phyloP scores from a whole-genome alignment of 805 yeast genomes.

The Metschnikowia picachoensis region DNA sequence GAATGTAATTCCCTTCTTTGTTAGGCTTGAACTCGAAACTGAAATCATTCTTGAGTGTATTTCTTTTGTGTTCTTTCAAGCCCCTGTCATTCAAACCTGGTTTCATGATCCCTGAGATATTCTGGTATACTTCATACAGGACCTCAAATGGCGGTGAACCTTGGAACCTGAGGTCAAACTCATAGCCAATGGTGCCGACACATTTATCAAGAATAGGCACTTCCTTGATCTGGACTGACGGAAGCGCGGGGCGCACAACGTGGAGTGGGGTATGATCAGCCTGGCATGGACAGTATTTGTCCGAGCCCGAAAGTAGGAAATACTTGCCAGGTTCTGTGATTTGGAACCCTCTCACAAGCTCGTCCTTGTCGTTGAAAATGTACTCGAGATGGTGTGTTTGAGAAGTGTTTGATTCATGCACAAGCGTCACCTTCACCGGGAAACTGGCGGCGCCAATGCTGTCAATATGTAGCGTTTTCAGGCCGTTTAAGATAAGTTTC shows the following conservation, averaged over 20 bases:
- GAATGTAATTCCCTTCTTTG: constrained; percentile 75
- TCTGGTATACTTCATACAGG: constrained; percentile 55
- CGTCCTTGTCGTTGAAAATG: constrained; percentile 23
- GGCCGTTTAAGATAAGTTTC: constrained; percentile 26
- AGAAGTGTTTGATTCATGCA: constrained; percentile 23
- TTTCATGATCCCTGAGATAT: constrained; percentile 27
- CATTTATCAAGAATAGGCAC: constrained; percentile 77
- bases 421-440: constrained; percentile 36
- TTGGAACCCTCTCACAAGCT: constrained; percentile 27
- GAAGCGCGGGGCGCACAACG: constrained; percentile 27
- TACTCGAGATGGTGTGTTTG: constrained; percentile 23
- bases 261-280: constrained; percentile 36
- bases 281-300: constrained; percentile 65
- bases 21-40: constrained; percentile 68
- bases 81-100: constrained; percentile 35
- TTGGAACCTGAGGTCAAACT: constrained; percentile 57
- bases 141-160: constrained; percentile 85
- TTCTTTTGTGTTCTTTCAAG: constrained; percentile 10
- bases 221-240: constrained; percentile 40
- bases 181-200: constrained; percentile 83
- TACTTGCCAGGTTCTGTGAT: constrained; percentile 67
- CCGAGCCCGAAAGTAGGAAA: constrained; percentile 47
- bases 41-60: constrained; percentile 21
- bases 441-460: constrained; percentile 1
- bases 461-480: constrained; percentile 28